These are phyloP conservation scores for Rubia occidens DNA, from an alignment of 305 asterid species.

Conservation along the genomic window DNA sequence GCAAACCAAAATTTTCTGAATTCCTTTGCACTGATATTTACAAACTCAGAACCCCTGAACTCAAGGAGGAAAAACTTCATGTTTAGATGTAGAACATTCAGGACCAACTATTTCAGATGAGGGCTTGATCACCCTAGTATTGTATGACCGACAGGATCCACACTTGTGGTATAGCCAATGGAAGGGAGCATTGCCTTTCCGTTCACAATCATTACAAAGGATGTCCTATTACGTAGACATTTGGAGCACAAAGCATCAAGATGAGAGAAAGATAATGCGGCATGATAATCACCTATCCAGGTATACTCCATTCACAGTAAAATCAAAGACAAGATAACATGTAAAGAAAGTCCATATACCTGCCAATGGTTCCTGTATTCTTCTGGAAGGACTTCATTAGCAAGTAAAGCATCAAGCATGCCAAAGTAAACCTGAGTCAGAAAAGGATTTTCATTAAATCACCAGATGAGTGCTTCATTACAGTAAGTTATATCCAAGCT, in stretches of 20 bases:
- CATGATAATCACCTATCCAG: not conserved
- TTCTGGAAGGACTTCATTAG: slow-evolving; percentile 42
- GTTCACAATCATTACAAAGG: slow-evolving; percentile 40
- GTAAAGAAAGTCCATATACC: slow-evolving; percentile 19
- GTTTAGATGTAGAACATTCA: slow-evolving; percentile 18
- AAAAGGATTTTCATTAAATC: slow-evolving; percentile 1
- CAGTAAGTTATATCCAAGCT: not conserved
- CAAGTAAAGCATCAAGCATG: slow-evolving; percentile 41
- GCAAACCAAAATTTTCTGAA: slow-evolving; percentile 11
- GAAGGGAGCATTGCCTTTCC: slow-evolving; percentile 29
- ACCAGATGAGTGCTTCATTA: not conserved
- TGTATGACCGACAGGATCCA: slow-evolving; percentile 35
- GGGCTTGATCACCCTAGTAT: slow-evolving; percentile 30
- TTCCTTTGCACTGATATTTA: slow-evolving; percentile 15
- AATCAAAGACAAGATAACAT: not conserved
- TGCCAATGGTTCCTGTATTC: slow-evolving; percentile 34
- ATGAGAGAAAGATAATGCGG: not conserved
- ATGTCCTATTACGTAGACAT: slow-evolving; percentile 25
- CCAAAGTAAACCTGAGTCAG: slow-evolving; percentile 36
- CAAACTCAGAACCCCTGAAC: slow-evolving; percentile 3
- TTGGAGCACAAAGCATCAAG: not conserved
- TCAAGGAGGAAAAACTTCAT: slow-evolving; percentile 8
- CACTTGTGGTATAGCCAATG: slow-evolving; percentile 47
- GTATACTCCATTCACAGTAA: not conserved
- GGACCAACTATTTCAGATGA: not conserved